Percentiles rank a stretch among this genome's conserved stretches.
These are phyloP conservation scores for Salvia splendens DNA, from an alignment of 257 asterid genomes.

Conservation along the genomic window DNA sequence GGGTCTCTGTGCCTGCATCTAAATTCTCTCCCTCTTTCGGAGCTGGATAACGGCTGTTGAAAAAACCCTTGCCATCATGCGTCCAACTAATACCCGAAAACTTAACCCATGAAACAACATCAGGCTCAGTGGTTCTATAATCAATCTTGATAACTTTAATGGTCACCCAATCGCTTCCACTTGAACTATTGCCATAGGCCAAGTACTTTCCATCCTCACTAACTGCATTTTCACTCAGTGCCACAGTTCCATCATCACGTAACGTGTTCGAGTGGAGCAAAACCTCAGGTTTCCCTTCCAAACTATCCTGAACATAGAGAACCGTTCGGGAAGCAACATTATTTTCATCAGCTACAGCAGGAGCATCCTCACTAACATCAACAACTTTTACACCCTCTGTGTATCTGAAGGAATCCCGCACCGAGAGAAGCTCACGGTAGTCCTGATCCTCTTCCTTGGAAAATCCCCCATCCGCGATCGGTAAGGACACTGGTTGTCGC, in stretches of 20 bases:
- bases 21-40: constrained; percentile 63
- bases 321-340: too few species aligned
- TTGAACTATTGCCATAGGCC: constrained; percentile 82
- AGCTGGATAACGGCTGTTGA: constrained; percentile 91
- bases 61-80: constrained; percentile 83
- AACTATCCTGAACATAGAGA: constrained; percentile 86
- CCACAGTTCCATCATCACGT: constrained; percentile 87
- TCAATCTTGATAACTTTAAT: constrained; percentile 70
- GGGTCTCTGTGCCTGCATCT: constrained; percentile 92
- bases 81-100: constrained; percentile 84
- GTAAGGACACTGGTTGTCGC: too few species aligned
- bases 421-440: too few species aligned
- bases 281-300: constrained; percentile 72
- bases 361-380: too few species aligned
- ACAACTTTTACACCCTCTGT: too few species aligned
- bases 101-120: constrained; percentile 88
- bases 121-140: constrained; percentile 60
- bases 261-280: constrained; percentile 86
- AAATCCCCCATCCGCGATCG: too few species aligned
- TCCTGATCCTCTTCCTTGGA: too few species aligned
- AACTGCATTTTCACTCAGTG: constrained; percentile 54
- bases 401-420: too few species aligned
- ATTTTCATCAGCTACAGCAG: too few species aligned
- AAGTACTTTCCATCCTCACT: constrained; percentile 85
- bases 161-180: constrained; percentile 98